phyloP scores from a whole-genome alignment of 495 filamentous ascomycete genomes.

The Podospora australis region DNA sequence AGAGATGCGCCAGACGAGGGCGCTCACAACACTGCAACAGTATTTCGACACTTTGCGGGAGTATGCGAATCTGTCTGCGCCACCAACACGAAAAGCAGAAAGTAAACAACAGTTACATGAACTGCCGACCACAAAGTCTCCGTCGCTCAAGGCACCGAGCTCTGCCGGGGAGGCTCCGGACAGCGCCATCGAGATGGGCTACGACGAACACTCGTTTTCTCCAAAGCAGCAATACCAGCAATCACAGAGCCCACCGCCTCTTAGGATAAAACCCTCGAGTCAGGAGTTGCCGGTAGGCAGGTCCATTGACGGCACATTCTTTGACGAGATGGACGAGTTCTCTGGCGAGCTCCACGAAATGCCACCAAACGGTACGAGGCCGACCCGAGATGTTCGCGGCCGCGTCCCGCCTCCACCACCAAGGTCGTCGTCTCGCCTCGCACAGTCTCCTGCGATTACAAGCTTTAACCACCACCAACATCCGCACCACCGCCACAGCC shows the following conservation, averaged over 20 bases:
- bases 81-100: background rate
- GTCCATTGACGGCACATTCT: background rate
- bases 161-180: conserved; percentile 35
- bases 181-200: conserved; percentile 36
- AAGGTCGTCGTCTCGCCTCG: conserved; percentile 26
- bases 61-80: conserved; percentile 18
- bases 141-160: conserved; percentile 12
- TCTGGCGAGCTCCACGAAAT: conserved; percentile 29
- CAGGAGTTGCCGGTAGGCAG: too few species aligned
- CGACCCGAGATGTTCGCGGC: conserved; percentile 2
- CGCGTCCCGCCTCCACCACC: conserved; percentile 35
- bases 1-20: conserved; percentile 30
- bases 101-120: conserved; percentile 3
- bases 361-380: conserved; percentile 12
- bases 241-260: background rate
- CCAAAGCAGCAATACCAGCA: background rate
- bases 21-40: conserved; percentile 25
- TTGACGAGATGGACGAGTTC: conserved; percentile 32
- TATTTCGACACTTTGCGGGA: conserved; percentile 30
- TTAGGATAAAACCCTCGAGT: background rate
- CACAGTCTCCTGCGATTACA: conserved; percentile 6
- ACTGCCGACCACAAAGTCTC: conserved; percentile 8
- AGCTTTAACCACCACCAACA: background rate
- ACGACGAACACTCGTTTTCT: conserved; percentile 13
- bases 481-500: background rate